phyloP scores from a whole-genome alignment of 1,284 basidiomycete species.

The Tylopilus orsonianus region DNA sequence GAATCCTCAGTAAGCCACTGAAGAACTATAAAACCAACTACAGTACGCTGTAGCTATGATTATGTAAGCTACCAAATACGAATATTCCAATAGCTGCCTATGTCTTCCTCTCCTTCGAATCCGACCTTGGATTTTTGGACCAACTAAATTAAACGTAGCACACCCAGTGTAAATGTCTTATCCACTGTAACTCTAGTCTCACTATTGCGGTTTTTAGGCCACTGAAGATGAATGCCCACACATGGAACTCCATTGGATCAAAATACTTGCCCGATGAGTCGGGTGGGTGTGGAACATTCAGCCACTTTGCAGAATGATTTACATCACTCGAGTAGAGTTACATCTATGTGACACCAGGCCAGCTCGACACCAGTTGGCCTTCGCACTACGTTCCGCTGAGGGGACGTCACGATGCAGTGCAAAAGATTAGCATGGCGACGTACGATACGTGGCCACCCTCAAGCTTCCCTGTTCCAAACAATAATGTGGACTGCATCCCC shows the following conservation, averaged over 20 bases:
- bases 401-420: not conserved
- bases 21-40: too few relatives aligned
- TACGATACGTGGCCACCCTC: not conserved
- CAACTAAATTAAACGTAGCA: not conserved
- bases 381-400: not conserved
- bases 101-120: not conserved
- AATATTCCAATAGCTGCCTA: too few relatives aligned
- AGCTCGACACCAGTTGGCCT: not conserved
- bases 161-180: not conserved
- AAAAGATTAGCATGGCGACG: not conserved
- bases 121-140: not conserved
- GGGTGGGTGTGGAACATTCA: conserved; percentile 4
- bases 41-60: too few relatives aligned
- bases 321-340: not conserved
- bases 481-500: not conserved
- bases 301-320: too few relatives aligned
- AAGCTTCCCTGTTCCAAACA: too few relatives aligned
- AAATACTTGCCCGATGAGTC: not conserved
- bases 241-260: not conserved
- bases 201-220: not conserved
- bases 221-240: not conserved
- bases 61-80: too few relatives aligned
- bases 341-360: not conserved
- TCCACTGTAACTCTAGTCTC: not conserved
- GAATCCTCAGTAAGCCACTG: too few relatives aligned